Conservation (phyloP, 768 basidiomycete genomes). For the Botryobasidium botryosum region DNA sequence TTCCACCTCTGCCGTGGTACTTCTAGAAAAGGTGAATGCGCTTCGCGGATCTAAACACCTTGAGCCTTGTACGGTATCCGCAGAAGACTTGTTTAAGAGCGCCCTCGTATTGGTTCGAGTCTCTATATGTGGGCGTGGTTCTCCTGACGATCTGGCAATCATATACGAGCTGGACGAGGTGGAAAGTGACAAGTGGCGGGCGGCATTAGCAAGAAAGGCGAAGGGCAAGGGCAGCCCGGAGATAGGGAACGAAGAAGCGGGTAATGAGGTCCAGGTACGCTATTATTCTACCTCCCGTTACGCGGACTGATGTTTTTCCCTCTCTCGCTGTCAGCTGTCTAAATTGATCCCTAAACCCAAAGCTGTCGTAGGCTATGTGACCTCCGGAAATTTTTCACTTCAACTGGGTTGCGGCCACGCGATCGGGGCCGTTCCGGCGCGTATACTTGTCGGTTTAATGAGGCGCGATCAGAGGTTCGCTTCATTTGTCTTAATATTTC, state of each 20-base stretch:
- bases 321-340: slow-evolving; percentile 25
- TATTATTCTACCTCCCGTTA: neutral
- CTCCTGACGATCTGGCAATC: slow-evolving; percentile 54
- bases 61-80: slow-evolving; percentile 23
- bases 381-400: slow-evolving; percentile 71
- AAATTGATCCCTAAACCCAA: slow-evolving; percentile 26
- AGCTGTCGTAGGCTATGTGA: slow-evolving; percentile 61
- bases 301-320: slow-evolving; percentile 1
- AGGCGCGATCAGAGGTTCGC: no score
- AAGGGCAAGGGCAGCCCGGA: slow-evolving; percentile 20
- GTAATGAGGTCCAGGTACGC: neutral
- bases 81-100: slow-evolving; percentile 33
- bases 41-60: slow-evolving; percentile 34
- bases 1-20: slow-evolving; percentile 21
- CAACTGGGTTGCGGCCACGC: slow-evolving; percentile 61
- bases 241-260: neutral
- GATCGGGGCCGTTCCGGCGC: slow-evolving; percentile 60
- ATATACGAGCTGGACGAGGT: slow-evolving; percentile 48
- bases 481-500: no score
- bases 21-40: slow-evolving; percentile 40
- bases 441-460: no score
- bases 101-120: slow-evolving; percentile 56
- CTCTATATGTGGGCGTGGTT: slow-evolving; percentile 45
- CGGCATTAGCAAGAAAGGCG: slow-evolving; percentile 11
- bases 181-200: slow-evolving; percentile 33